Conservation (phyloP, 805 yeast species). For the Pichia pseudocactophila region DNA sequence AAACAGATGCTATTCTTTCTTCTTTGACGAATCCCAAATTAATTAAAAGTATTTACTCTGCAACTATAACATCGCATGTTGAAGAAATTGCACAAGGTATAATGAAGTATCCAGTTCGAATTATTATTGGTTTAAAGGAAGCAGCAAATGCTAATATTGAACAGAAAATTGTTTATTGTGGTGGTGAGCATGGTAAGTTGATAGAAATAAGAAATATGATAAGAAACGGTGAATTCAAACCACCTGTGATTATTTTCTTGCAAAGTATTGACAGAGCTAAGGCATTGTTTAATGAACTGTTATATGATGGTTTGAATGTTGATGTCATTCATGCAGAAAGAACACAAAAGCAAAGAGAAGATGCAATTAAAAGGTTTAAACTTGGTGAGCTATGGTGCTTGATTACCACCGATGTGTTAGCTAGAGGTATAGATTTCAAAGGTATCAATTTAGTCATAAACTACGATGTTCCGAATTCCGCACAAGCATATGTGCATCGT, state of each 20-base stretch:
- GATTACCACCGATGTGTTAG: conserved; percentile 90
- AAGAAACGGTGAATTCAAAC: conserved; percentile 74
- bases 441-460: conserved; percentile 92
- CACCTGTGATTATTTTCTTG: conserved; percentile 86
- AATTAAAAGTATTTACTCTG: conserved; percentile 80
- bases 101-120: conserved; percentile 78
- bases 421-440: conserved; percentile 95
- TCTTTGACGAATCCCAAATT: conserved; percentile 43
- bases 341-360: conserved; percentile 80
- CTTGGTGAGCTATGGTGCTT: conserved; percentile 92
- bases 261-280: conserved; percentile 92
- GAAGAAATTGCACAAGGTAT: conserved; percentile 81
- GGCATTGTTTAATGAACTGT: conserved; percentile 84
- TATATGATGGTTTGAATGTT: conserved; percentile 86
- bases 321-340: conserved; percentile 96
- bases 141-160: conserved; percentile 82
- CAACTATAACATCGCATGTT: conserved; percentile 89
- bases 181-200: conserved; percentile 92
- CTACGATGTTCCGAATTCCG: conserved; percentile 90
- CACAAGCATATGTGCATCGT: conserved; percentile 94
- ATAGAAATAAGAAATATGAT: conserved; percentile 86
- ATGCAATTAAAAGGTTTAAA: conserved; percentile 73
- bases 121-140: conserved; percentile 88
- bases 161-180: conserved; percentile 77
- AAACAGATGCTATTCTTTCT: conserved; percentile 76